phyloP scores from a whole-genome alignment of 169 alveolate genomes.

The Plasmodium chabaudi region DNA sequence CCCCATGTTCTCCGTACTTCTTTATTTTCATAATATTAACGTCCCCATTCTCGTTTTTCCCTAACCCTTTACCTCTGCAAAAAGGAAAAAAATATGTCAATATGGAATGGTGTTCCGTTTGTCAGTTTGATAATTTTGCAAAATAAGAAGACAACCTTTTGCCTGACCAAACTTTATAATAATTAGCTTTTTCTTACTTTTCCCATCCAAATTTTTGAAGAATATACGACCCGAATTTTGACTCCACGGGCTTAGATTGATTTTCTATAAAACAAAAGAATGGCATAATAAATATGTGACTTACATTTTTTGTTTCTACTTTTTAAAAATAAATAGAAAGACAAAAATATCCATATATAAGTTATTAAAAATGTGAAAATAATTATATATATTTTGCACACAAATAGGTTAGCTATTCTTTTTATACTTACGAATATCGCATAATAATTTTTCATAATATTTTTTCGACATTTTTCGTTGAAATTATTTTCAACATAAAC shows the following conservation, averaged over 20 bases:
- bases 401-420: constrained; percentile 5
- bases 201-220: constrained; percentile 75
- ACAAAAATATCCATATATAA: neutral
- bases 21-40: constrained; percentile 49
- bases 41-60: constrained; percentile 71
- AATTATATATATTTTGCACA: no score
- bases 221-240: constrained; percentile 69
- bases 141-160: neutral
- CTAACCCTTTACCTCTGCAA: constrained; percentile 69
- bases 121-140: neutral
- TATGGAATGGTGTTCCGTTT: neutral
- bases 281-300: neutral
- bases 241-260: constrained; percentile 67
- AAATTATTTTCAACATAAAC: neutral
- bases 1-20: constrained; percentile 76
- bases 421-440: constrained; percentile 60
- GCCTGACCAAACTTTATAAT: neutral
- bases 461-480: constrained; percentile 30
- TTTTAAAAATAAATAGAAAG: neutral
- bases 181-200: constrained; percentile 13
- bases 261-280: constrained; percentile 38
- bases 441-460: constrained; percentile 51
- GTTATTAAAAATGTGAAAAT: neutral
- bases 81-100: constrained; percentile 1
- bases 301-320: no score